These are phyloP conservation scores for Backusella westeae DNA, from an alignment of 192 early-diverging fungal species.

Conservation along the genomic window DNA sequence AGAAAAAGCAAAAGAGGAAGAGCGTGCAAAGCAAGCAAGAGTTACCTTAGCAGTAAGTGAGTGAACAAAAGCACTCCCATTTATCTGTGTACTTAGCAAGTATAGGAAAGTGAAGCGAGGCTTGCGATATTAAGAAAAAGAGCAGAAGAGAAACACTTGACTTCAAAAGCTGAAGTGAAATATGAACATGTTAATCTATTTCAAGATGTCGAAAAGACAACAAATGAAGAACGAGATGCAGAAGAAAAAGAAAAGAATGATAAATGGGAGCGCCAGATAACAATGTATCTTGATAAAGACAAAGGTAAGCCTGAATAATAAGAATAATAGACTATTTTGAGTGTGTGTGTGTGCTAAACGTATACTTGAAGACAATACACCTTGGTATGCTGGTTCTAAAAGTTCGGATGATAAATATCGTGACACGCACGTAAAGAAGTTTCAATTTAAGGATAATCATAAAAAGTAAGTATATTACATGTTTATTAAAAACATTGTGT, in stretches of 20 bases:
- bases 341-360: neutral
- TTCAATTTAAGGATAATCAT: constrained; percentile 5
- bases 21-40: constrained; percentile 48
- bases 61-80: neutral
- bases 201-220: neutral
- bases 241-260: constrained; percentile 53
- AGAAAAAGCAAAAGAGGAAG: constrained; percentile 58
- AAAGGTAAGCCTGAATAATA: constrained; percentile 22
- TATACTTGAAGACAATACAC: constrained; percentile 10
- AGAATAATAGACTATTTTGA: no score
- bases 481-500: neutral
- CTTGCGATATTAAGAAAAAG: constrained; percentile 49
- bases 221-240: constrained; percentile 55
- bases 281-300: constrained; percentile 64
- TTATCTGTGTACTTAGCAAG: neutral
- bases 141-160: constrained; percentile 29
- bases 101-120: constrained; percentile 60
- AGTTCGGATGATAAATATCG: constrained; percentile 14
- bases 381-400: constrained; percentile 29
- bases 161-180: neutral
- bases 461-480: constrained; percentile 16
- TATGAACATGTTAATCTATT: constrained; percentile 2
- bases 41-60: constrained; percentile 56
- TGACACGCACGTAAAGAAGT: constrained; percentile 13
- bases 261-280: constrained; percentile 55